Conservation (phyloP, 2,329 filamentous ascomycete species). For the Alternaria consortialis region DNA sequence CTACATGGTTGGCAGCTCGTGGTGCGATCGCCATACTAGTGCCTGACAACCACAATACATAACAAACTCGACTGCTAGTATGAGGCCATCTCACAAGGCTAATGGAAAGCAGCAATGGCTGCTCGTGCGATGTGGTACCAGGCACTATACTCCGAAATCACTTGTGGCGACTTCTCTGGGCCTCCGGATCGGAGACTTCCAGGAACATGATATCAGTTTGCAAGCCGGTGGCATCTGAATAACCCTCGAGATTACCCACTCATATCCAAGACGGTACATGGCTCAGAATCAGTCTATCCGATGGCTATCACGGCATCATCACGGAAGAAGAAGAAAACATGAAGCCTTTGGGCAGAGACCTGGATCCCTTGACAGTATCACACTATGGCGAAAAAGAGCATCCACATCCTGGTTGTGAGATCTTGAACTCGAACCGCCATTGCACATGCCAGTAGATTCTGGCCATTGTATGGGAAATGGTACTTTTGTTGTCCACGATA, state of each 20-base stretch:
- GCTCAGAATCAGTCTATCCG: neutral
- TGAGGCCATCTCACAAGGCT: too few species aligned
- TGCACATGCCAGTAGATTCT: too few species aligned
- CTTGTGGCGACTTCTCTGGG: neutral
- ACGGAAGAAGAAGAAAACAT: neutral
- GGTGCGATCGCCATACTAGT: too few species aligned
- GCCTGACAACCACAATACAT: too few species aligned
- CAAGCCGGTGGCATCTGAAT: neutral
- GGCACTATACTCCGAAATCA: neutral
- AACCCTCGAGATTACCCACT: neutral
- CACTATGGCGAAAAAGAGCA: neutral
- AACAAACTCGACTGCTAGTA: too few species aligned
- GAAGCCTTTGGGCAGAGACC: neutral
- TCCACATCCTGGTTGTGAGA: neutral
- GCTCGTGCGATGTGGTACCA: neutral
- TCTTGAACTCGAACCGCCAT: too few species aligned
- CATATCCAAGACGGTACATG: neutral
- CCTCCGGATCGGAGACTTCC: neutral
- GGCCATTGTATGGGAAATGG: too few species aligned
- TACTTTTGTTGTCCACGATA: too few species aligned
- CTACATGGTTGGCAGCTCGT: too few species aligned
- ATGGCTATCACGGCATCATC: conserved; percentile 1
- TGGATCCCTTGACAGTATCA: neutral
- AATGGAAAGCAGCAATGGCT: too few species aligned
- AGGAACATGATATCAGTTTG: neutral